Conservation (phyloP, 768 basidiomycete genomes). For the Auricularia heimuer region DNA sequence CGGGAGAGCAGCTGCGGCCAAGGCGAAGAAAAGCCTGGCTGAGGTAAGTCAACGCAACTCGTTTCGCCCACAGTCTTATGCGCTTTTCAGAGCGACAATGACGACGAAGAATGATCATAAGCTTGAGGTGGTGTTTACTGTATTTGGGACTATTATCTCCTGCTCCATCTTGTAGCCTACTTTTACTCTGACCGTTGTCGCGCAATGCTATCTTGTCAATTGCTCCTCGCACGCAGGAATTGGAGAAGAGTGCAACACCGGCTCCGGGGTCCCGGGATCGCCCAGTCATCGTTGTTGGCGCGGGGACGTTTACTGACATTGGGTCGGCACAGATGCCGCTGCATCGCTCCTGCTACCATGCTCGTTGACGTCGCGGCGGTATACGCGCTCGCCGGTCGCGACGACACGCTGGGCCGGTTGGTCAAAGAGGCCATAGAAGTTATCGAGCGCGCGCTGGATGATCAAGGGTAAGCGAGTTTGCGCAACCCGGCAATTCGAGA, state of each 20-base stretch:
- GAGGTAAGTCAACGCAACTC: constrained; percentile 9
- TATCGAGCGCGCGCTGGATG: constrained; percentile 66
- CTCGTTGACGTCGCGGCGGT: constrained; percentile 29
- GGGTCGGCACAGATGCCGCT: neutral
- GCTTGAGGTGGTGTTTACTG: neutral
- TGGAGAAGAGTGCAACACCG: too few species aligned
- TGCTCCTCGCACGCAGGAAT: too few species aligned
- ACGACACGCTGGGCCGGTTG: constrained; percentile 42
- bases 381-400: constrained; percentile 43
- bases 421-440: constrained; percentile 76
- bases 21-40: constrained; percentile 54
- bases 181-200: neutral
- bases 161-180: neutral
- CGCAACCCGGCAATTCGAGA: neutral
- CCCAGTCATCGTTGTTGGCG: neutral
- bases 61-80: neutral
- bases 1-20: constrained; percentile 60
- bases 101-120: neutral
- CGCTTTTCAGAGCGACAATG: neutral
- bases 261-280: neutral
- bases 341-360: neutral
- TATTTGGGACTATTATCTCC: neutral
- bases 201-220: neutral
- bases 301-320: too few species aligned
- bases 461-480: constrained; percentile 61